These are phyloP conservation scores for Conticribra guillardii DNA, from an alignment of 108 stramenopile species.

Conservation along the genomic window DNA sequence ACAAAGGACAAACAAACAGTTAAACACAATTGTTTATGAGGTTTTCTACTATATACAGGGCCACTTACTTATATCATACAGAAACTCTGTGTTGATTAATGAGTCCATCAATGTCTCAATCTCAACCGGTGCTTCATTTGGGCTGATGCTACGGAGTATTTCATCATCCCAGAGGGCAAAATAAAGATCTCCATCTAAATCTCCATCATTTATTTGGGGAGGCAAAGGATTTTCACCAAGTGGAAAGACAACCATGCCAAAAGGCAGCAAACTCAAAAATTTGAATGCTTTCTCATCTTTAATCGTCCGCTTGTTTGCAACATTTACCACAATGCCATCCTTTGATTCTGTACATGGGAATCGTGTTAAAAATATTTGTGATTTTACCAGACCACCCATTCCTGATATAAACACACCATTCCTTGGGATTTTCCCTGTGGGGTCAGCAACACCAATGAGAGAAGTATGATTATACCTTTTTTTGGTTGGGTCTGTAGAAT, in stretches of 20 bases:
- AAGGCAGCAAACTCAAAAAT: conserved; percentile 14
- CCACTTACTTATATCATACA: background rate
- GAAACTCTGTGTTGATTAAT: background rate
- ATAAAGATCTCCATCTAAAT: conserved; percentile 52
- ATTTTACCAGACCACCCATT: background rate
- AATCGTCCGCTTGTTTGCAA: conserved; percentile 11
- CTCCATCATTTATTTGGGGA: conserved; percentile 35
- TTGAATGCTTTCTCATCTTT: conserved; percentile 17
- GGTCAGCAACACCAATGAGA: conserved; percentile 45
- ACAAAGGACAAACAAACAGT: no score
- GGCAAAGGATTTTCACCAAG: conserved; percentile 25
- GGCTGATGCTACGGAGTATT: conserved; percentile 3
- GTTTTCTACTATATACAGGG: no score
- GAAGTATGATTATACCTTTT: conserved; percentile 14
- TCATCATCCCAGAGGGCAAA: conserved; percentile 38
- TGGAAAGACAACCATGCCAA: conserved; percentile 45
- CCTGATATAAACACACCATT: conserved; percentile 38
- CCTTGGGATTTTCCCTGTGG: conserved; percentile 32
- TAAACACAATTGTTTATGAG: no score
- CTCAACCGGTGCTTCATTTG: background rate
- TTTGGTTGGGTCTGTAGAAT: conserved; percentile 2
- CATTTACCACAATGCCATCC: conserved; percentile 20
- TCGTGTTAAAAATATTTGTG: conserved; percentile 36
- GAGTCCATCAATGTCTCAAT: background rate
- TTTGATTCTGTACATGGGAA: conserved; percentile 34